phyloP scores from a whole-genome alignment of 192 early-diverging fungal genomes.

The Coemansia sp. region DNA sequence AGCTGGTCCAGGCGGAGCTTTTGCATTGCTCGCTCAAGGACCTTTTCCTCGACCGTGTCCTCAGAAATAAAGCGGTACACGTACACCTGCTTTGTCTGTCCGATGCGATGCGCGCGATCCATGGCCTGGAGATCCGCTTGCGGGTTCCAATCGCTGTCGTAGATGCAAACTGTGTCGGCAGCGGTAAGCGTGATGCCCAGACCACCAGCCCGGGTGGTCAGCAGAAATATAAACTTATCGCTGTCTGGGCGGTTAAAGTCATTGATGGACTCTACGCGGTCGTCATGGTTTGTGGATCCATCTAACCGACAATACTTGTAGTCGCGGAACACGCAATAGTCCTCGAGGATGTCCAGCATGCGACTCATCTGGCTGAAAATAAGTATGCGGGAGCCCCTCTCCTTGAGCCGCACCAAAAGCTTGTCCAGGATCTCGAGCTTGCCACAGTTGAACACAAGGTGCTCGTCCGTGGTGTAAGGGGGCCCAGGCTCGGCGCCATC shows the following conservation, averaged over 20 bases:
- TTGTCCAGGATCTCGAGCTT: conserved; percentile 95
- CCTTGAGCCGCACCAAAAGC: conserved; percentile 74
- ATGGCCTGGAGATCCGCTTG: conserved; percentile 91
- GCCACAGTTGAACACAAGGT: conserved; percentile 89
- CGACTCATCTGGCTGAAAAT: conserved; percentile 99
- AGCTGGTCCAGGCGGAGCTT: conserved; percentile 95
- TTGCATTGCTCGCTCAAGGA: conserved; percentile 94
- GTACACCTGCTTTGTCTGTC: conserved; percentile 96
- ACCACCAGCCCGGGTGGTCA: conserved; percentile 96
- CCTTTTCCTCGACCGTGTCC: conserved; percentile 97
- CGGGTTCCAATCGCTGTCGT: conserved; percentile 96
- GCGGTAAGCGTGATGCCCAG: conserved; percentile 96
- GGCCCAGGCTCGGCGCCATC: conserved; percentile 94
- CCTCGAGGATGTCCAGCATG: conserved; percentile 96
- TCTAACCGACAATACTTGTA: conserved; percentile 97
- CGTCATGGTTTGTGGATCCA: conserved; percentile 93
- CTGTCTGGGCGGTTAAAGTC: conserved; percentile 90
- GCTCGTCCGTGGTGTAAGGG: conserved; percentile 95
- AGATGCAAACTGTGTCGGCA: conserved; percentile 95
- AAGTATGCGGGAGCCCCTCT: conserved; percentile 90
- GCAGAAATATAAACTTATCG: conserved; percentile 93
- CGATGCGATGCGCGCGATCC: conserved; percentile 99
- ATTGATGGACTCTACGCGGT: conserved; percentile 88
- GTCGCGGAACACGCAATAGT: conserved; percentile 89
- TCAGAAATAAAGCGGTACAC: conserved; percentile 97